Evolutionary conservation across 2,329 filamentous ascomycete species (phyloP).

Genomic region (Graphilbum fragrans): DNA sequence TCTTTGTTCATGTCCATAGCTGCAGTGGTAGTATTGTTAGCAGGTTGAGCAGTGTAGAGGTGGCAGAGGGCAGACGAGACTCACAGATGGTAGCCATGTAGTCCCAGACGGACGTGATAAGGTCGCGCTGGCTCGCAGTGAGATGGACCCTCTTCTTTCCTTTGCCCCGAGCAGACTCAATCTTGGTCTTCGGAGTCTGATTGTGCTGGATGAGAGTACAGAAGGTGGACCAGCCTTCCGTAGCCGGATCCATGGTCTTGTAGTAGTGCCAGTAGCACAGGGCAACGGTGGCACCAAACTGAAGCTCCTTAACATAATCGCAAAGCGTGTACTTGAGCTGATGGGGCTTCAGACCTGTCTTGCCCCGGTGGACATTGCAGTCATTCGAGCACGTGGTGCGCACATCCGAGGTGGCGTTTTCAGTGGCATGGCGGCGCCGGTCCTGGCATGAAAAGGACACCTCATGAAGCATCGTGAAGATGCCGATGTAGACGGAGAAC

Average conservation of each 20-base stretch:
- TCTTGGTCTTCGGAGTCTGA: conserved; percentile 2
- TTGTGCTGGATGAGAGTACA: conserved; percentile 7
- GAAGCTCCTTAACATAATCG: conserved; percentile 28
- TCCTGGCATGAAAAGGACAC: conserved; percentile 26
- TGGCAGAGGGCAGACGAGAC: neutral
- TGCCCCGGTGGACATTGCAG: neutral
- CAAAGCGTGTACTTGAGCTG: conserved; percentile 26
- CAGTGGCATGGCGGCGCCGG: conserved; percentile 27
- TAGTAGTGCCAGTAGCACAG: conserved; percentile 40
- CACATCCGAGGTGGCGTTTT: too few species aligned
- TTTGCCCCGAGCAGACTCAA: conserved; percentile 15
- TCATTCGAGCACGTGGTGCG: too few species aligned
- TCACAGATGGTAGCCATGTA: conserved; percentile 13
- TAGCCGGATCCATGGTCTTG: conserved; percentile 21
- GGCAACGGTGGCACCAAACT: conserved; percentile 31
- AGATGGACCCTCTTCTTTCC: conserved; percentile 13
- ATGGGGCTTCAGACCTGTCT: neutral
- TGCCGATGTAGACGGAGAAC: conserved; percentile 24
- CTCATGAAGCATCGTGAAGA: conserved; percentile 31
- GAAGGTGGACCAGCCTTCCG: conserved; percentile 16
- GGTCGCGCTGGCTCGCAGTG: conserved; percentile 17
- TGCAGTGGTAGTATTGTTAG: neutral
- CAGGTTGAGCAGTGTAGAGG: neutral
- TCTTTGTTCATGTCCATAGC: conserved; percentile 3
- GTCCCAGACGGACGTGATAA: conserved; percentile 19